Evolutionary conservation across 2,329 filamentous ascomycete species (phyloP).

Genomic region (Magnaporthiopsis incrustans): DNA sequence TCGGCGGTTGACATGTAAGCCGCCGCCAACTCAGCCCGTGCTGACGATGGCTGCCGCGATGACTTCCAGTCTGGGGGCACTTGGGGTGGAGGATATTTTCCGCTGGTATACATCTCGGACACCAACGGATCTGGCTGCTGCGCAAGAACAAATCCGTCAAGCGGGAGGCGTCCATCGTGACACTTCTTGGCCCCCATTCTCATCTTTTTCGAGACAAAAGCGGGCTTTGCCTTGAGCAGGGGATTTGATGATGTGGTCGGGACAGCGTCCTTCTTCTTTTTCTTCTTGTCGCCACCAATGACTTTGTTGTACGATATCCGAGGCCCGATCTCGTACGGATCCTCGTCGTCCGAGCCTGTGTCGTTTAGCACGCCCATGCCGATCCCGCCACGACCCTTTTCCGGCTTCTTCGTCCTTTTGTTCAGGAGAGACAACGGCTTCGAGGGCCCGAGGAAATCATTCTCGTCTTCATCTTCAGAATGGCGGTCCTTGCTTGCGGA

Average conservation of each 20-base stretch:
- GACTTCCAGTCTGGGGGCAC: slow-evolving; percentile 70
- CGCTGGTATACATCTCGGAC: slow-evolving; percentile 31
- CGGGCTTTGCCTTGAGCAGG: slow-evolving; percentile 55
- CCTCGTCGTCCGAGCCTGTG: slow-evolving; percentile 89
- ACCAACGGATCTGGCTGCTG: slow-evolving; percentile 39
- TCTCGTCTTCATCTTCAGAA: slow-evolving; percentile 34
- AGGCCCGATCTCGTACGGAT: slow-evolving; percentile 86
- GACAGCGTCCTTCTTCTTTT: slow-evolving; percentile 38
- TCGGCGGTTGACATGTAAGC: slow-evolving; percentile 62
- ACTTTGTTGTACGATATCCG: slow-evolving; percentile 79
- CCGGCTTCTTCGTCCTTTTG: slow-evolving; percentile 41
- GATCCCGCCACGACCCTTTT: slow-evolving; percentile 55
- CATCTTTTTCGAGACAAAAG: slow-evolving; percentile 63
- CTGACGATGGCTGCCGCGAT: slow-evolving; percentile 21
- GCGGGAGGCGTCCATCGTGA: slow-evolving; percentile 71
- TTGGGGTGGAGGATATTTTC: slow-evolving; percentile 54
- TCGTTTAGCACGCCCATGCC: slow-evolving; percentile 88
- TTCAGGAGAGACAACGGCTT: slow-evolving; percentile 13
- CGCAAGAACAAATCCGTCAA: slow-evolving; percentile 73
- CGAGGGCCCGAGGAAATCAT: slow-evolving; percentile 25
- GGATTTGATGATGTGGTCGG: slow-evolving; percentile 51
- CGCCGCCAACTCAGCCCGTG: slow-evolving; percentile 18
- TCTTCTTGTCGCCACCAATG: slow-evolving; percentile 76
- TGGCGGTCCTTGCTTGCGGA: background rate
- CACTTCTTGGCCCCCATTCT: slow-evolving; percentile 56